Evolutionary conservation across 2,329 filamentous ascomycete species (phyloP).

Genomic region (Akanthomyces uredinophilus): DNA sequence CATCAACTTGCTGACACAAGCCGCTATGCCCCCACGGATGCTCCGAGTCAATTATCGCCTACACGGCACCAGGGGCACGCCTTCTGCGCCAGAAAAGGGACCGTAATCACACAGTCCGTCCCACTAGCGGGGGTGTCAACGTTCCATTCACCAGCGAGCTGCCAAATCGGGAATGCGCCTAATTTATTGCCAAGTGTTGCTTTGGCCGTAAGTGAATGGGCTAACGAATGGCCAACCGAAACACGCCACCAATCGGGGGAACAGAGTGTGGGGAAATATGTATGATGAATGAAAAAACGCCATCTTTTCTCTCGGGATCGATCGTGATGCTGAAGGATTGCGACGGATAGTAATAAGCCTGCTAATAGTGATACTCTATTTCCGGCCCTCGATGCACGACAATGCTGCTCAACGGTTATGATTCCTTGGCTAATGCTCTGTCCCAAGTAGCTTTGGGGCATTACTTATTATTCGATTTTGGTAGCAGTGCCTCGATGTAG

Average conservation of each 20-base stretch:
- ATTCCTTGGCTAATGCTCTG: no score
- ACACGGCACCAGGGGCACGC: neutral
- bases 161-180: conserved; percentile 4
- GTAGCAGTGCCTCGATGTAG: no score
- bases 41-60: neutral
- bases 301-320: neutral
- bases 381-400: no score
- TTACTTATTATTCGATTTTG: no score
- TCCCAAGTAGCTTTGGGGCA: no score
- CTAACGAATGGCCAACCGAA: neutral
- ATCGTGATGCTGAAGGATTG: neutral
- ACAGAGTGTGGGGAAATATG: neutral
- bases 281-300: neutral
- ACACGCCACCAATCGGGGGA: neutral
- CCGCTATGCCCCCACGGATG: neutral
- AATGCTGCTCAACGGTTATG: no score
- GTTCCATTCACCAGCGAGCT: conserved; percentile 1
- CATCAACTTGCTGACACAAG: neutral
- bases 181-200: neutral
- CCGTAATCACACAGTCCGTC: neutral
- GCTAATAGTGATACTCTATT: no score
- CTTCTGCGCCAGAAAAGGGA: no score
- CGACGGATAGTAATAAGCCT: no score
- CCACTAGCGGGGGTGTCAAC: conserved; percentile 1
- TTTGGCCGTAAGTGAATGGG: neutral